Base-by-base conservation (phyloP, 352 stramenopile species). In the Phytophthora litchii region DNA sequence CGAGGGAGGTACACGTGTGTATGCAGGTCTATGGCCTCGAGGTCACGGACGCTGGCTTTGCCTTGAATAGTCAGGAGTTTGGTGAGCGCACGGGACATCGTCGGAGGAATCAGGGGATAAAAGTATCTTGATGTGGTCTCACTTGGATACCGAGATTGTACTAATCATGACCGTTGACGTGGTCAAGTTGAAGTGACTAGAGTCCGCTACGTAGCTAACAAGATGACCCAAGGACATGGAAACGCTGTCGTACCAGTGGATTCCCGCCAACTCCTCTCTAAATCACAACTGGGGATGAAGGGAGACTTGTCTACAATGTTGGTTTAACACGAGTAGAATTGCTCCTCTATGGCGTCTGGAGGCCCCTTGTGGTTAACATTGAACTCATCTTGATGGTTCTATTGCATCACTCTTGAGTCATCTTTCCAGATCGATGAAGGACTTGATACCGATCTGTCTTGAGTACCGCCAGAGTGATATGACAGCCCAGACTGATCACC, bases 1-100 rank as follows among this genome's bases (percentile, higher is more conserved):
- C 77, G 66, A 29, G 79, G 79, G 6, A 86, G 58, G 32, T 89
- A 89, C 53, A 88, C 72, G 37, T 89, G 79, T 27, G 79, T 89
- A 63, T 89, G 79, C 42, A 89, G 56, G 57, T 89, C 79, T 35
- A 89, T 60, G 13, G 74, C 43, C 14, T 68, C 53, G 4, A 83
- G 56, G 6, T 83, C 68, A 31, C 58, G 56, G 48, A 83, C 35
- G 23, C 19, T 59, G 32, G 55, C 48, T 55, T 79, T 83, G 47
- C 71, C 60, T 54, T 83, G 74, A 27, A 42, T 72, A 27, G 31
- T 1, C 12, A 80, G 42, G 9, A 76, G 63, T 35, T 73, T 75
- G 35, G 25, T 29, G 29, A 76, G 41, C 21, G 64, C 51, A 14
- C 57, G 49, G 13, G 66, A 58, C 66, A 73, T 78, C 6, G n/a